Percentiles rank a stretch among this genome's conserved stretches.
Conservation (phyloP, 345 rosid genomes). For the Viola odorata region DNA sequence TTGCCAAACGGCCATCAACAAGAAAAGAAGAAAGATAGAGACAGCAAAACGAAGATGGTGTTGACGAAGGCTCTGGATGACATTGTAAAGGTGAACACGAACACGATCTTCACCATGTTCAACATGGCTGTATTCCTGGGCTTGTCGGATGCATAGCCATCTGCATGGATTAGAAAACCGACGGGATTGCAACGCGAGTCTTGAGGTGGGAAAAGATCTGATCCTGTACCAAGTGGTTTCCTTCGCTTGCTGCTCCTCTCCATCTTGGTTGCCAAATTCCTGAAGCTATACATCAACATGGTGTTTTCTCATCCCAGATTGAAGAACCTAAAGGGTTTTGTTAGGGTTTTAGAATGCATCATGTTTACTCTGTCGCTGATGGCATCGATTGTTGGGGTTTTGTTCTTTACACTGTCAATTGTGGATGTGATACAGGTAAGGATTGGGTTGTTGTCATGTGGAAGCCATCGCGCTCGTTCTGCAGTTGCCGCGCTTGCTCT, state of each 20-base stretch:
- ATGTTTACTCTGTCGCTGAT: conserved; percentile 13
- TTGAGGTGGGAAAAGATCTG: background rate
- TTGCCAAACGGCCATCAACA: no score
- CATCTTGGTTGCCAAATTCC: conserved; percentile 33
- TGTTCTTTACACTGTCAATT: conserved; percentile 29
- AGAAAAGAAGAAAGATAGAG: no score
- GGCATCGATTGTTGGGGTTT: conserved; percentile 24
- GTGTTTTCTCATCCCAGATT: background rate
- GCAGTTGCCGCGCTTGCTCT: background rate
- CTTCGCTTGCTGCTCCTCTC: conserved; percentile 31
- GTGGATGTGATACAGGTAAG: conserved; percentile 27
- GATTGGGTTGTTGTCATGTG: conserved; percentile 24
- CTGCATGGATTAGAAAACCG: background rate
- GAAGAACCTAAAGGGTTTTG: fast-evolving
- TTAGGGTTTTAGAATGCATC: background rate
- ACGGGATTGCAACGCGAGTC: background rate
- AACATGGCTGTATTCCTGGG: background rate
- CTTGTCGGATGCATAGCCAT: background rate
- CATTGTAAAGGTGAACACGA: background rate
- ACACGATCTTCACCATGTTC: background rate
- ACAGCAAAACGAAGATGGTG: no score
- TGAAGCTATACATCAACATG: conserved; percentile 21
- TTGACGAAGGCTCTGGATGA: background rate
- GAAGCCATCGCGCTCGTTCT: background rate
- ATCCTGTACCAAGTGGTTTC: conserved; percentile 25